Evolutionary conservation across 2,329 filamentous ascomycete species (phyloP), one percentile per base, ranked within the genome.

Genomic region (Xylariaceae sp.): DNA sequence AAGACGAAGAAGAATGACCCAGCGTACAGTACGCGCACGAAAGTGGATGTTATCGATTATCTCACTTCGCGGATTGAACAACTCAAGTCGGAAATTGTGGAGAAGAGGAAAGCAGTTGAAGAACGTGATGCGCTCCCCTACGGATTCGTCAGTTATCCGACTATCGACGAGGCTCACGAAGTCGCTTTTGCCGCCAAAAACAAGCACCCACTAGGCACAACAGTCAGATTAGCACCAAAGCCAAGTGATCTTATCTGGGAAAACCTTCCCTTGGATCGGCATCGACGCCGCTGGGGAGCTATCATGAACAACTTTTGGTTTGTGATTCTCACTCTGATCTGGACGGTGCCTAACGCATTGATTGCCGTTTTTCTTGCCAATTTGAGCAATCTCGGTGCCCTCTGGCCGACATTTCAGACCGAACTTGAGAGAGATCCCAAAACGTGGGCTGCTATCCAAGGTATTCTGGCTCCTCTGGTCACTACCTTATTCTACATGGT

Each of bases 211-310:
- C 79, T 88, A 43, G 89, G 89, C 6, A 84, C 89, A 0, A 87
- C 81, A 0, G 83, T 97, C 54, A 77, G 74, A 9, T 77, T 97
- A 16, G 91, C 93, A 1, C 90, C 93, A 2, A 84, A 85, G 50
- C 92, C 93, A 5, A 89, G 88, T 66, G 92, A 97, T 66, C 80
- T 97, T 47, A 94, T 97, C 60, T 97, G 93, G 93, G 86, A 89
- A 83, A 61, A 61, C 14, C 59, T 61, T 10, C 51, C 51, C 1
- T 73, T 97, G 50, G 81, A 79, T 14, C 83, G 83, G 41, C 74
- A 80, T 19, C 80, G 84, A 1, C 82, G 91, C 34, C 80, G 79
- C 52, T 87, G 86, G 73, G 86, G 87, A 62, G 78, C 85, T 31
- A 79, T 92, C 54, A 77, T 90, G 66, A 96, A 94, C 71, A 87